phyloP scores from a whole-genome alignment of 2,329 filamentous ascomycete species.

The Epichloe uncinata region DNA sequence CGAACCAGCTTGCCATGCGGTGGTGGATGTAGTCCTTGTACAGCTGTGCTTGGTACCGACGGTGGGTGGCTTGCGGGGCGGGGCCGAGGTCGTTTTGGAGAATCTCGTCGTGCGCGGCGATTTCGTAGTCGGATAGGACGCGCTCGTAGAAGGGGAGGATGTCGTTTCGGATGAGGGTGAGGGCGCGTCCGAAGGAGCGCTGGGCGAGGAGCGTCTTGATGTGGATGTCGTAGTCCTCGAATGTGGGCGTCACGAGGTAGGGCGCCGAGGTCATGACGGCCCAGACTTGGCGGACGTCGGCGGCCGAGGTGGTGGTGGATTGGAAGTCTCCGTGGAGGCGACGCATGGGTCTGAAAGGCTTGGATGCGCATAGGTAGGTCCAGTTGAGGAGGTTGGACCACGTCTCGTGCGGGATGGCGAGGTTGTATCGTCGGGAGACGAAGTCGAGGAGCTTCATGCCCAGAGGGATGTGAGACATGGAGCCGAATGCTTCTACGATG shows the following conservation, averaged over 20 bases:
- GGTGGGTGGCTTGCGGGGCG: constrained; percentile 9
- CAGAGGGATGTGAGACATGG: constrained; percentile 46
- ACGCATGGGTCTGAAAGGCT: constrained; percentile 24
- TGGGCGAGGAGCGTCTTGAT: constrained; percentile 25
- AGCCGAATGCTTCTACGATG: constrained; percentile 56
- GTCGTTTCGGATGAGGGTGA: constrained; percentile 25
- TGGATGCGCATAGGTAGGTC: constrained; percentile 43
- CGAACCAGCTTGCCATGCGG: constrained; percentile 16
- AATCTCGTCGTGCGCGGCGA: constrained; percentile 20
- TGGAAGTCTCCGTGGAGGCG: constrained; percentile 15
- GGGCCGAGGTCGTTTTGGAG: constrained; percentile 14
- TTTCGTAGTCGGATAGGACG: constrained; percentile 13
- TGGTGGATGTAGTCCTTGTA: constrained; percentile 21
- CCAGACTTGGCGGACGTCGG: constrained; percentile 41
- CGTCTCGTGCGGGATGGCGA: constrained; percentile 41
- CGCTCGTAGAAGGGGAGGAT: constrained; percentile 25
- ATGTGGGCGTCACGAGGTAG: constrained; percentile 41
- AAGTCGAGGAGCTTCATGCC: constrained; percentile 49
- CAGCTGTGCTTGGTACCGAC: constrained; percentile 16
- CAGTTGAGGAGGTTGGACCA: constrained; percentile 59
- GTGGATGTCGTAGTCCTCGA: constrained; percentile 39
- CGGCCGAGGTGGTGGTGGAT: constrained; percentile 21
- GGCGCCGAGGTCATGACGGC: constrained; percentile 44
- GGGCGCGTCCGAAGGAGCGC: constrained; percentile 16
- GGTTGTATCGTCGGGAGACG: constrained; percentile 43